Evolutionary conservation across 441 rosid genomes (phyloP), one percentile per base, ranked within the genome.

Genomic region (Pelargonium australe): DNA sequence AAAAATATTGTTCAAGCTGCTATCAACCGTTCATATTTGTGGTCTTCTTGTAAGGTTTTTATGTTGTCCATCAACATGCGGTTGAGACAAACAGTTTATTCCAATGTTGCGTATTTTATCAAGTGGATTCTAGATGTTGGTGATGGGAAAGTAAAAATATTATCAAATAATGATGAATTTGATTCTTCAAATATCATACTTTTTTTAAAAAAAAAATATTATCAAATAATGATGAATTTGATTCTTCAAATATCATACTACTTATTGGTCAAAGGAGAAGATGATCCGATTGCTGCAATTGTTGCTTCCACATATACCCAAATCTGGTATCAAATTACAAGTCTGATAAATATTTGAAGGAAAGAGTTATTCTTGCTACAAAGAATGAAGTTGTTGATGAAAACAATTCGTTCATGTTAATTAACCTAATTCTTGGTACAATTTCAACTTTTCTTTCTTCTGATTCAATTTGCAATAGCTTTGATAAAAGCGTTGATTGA

Each of bases 351-450:
- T 23, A 53, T 25, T 23, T 63, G 40, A 11, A 67, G 14, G 64
- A 58, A 10, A 31, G 51, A 5, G 72, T 65, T 17, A 69, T 69
- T 7, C 16, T 58, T 2, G 8, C 65, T 1, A 7, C 64, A 49
- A 51, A 2, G 8, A 65, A 71, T 65, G 74, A 65, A 13, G 17
- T 61, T 3, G 68, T 13, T 14, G 68, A 71, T 5, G 40, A 10
- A 14, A 23, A 65, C 12, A 64, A 71, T 14, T 11, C 25, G 12
- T 41, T 53, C 5, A 14, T 58, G 43, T 25, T 45, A 4, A 20
- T n/a, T n/a, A 14, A 12, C 2, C 0, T 25, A 1, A 4, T 66
- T 0, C 65, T 40, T 1, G 40, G 64, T 31, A 60, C 58, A 16
- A 47, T 4, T 17, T 13, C 8, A 19, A 9, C 11, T 5, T 5